Conservation (phyloP, 352 stramenopile genomes). For the Phytophthora sojae region DNA sequence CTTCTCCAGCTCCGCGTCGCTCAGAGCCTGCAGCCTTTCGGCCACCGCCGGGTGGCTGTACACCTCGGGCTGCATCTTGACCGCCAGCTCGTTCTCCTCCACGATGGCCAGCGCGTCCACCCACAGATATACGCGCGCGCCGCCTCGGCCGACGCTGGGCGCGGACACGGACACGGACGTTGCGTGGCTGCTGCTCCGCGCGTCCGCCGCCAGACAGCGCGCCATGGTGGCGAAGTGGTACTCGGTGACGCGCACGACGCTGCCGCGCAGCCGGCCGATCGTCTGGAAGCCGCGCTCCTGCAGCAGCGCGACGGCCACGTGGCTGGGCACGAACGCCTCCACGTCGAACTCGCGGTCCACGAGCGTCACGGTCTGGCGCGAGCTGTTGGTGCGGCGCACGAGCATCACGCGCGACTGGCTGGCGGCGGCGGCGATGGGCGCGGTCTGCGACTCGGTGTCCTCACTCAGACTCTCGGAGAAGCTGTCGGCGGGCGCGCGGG, state of each 20-base stretch:
- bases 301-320: constrained; percentile 29
- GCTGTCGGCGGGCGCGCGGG: constrained; percentile 28
- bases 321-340: constrained; percentile 56
- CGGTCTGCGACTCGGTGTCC: constrained; percentile 61
- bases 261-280: constrained; percentile 55
- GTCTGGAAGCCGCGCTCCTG: constrained; percentile 39
- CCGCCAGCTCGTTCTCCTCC: constrained; percentile 56
- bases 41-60: constrained; percentile 38
- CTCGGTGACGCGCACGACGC: constrained; percentile 60
- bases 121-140: constrained; percentile 47
- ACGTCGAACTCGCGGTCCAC: constrained; percentile 58
- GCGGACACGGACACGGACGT: constrained; percentile 30
- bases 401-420: constrained; percentile 59
- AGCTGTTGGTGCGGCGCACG: constrained; percentile 52
- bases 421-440: background rate
- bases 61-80: constrained; percentile 45
- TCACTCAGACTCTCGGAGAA: constrained; percentile 55
- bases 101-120: constrained; percentile 61
- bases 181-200: background rate
- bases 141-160: constrained; percentile 3
- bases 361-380: constrained; percentile 50
- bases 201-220: constrained; percentile 38
- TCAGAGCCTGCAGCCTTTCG: constrained; percentile 35
- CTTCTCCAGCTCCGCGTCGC: constrained; percentile 43
- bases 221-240: constrained; percentile 66